Base-by-base conservation (phyloP, 352 stramenopile species). In the Blastocystis sp. region DNA sequence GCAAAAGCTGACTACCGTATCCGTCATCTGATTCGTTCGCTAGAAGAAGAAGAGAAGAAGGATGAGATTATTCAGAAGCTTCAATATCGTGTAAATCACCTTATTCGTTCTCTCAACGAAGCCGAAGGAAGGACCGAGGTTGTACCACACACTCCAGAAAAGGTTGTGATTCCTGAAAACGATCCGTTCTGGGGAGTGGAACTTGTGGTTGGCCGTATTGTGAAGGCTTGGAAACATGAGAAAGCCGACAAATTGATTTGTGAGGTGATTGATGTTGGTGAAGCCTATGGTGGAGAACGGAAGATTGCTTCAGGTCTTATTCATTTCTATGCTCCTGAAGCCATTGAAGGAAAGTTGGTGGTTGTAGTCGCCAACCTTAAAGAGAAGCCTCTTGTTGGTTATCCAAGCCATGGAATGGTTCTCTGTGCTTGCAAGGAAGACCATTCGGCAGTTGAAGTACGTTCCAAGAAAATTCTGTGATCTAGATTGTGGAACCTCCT, bases 161-260 rank as follows among this genome's bases (percentile, higher is more conserved):
- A 59, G 54, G 12, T 12, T 19, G 7, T n/a, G 6, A n/a, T 83
- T 46, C 21, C 58, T 21, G 24, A 77, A 32, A 35, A 27, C 12
- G 71, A 83, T 83, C 71, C 71, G 58, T 69, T 83, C 32, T 83
- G 71, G 52, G 37, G 57, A 46, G 42, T 83, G 24, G 46, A 83
- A 24, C 37, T 83, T 6, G 57, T 65, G 11, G 71, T 83, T 69
- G 71, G 71, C 29, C 71, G 57, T 39, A 83, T 83, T 27, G 71
- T 83, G 27, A 69, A 83, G 71, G 71, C 71, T 9, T 69, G 46
- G 42, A 83, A 83, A 35, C 71, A 83, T 71, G 42, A 69, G 14
- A 69, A 83, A 32, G 71, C 71, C 9, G 46, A 83, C 46, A 83
- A 83, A 27, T 52, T 83, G 29, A 83, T 83, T 71, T 83, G 71